Evolutionary conservation across 768 basidiomycete species (phyloP), one percentile per base, ranked within the genome.

Genomic region (Leucocoprinus sp.): DNA sequence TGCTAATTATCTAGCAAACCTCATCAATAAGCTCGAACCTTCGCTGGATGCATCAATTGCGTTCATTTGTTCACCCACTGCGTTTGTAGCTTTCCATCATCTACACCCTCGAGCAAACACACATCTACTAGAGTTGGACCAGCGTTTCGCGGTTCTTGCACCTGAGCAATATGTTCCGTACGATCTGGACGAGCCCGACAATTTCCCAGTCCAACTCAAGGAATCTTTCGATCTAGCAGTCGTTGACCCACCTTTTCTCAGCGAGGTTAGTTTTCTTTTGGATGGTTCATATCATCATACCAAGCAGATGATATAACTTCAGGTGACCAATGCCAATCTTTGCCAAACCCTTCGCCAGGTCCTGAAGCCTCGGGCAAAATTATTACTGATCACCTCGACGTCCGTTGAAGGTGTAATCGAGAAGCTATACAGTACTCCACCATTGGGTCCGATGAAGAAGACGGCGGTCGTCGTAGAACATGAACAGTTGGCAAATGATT

Each of bases 71-170:
- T 69, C 68, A 50, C 71, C 71, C 17, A 74, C 71, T 2, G 67
- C 58, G 2, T 74, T 67, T 33, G 70, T 74, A n/a, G 70, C 68
- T 2, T 72, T 70, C 54, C 69, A 72, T 42, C 65, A 71, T 49
- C 58, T 52, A 14, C 60, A 64, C 22, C 62, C 55, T 6, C 60
- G 64, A 6, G 45, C 56, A 3, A 58, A 57, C 12, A 64, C 70
- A 11, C 50, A 53, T 6, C 57, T 74, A 18, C 59, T 74, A 12
- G 71, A 72, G 52, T 60, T 62, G 37, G 71, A 74, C 40, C 61
- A 65, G 23, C 63, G 71, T 1, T 72, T 72, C 49, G 57, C 56
- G 17, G 61, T 70, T 4, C 60, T 72, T 14, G 58, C 68, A 2
- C 65, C 67, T 0, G 57, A 48, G 26, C 60, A 69, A 31, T 71